Percentiles rank a stretch among this genome's conserved stretches.
These are phyloP conservation scores for Blepharisma undulans DNA, from an alignment of 169 alveolate species.

Conservation along the genomic window DNA sequence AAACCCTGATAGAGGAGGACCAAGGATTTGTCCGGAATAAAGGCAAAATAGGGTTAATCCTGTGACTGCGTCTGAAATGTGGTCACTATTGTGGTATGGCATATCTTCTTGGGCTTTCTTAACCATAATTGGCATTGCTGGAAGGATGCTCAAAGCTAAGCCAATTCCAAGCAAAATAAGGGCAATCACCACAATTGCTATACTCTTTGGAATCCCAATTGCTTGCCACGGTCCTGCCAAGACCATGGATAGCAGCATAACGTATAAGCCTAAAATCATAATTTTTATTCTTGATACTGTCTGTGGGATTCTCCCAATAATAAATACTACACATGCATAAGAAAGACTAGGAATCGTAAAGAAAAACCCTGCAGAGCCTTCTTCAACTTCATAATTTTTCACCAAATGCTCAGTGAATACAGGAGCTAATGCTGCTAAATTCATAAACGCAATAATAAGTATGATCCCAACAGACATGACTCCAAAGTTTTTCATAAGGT, in stretches of 20 bases:
- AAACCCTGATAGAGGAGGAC: conserved; percentile 12
- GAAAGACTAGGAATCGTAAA: conserved; percentile 1
- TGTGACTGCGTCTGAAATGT: neutral
- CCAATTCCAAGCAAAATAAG: conserved; percentile 9
- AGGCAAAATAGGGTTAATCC: neutral
- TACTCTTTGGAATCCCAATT: neutral
- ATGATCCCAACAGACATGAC: neutral
- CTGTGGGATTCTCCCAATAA: neutral
- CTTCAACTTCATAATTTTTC: neutral
- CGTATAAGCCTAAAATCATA: neutral
- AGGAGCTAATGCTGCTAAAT: neutral
- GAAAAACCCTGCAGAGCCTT: neutral
- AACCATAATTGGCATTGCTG: neutral
- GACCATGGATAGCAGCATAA: neutral
- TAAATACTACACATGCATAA: neutral
- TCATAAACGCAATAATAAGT: neutral
- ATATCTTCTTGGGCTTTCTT: neutral
- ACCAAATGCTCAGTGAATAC: neutral
- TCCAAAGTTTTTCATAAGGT: neutral
- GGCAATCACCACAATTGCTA: neutral
- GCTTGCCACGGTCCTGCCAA: neutral
- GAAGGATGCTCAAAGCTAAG: neutral
- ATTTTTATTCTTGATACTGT: neutral
- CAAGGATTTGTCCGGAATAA: neutral
- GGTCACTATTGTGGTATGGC: neutral